A percentile compares a stretch with the other conserved stretches of the same genome.
phyloP scores from a whole-genome alignment of 352 stramenopile genomes.

The Peronospora farinosa region DNA sequence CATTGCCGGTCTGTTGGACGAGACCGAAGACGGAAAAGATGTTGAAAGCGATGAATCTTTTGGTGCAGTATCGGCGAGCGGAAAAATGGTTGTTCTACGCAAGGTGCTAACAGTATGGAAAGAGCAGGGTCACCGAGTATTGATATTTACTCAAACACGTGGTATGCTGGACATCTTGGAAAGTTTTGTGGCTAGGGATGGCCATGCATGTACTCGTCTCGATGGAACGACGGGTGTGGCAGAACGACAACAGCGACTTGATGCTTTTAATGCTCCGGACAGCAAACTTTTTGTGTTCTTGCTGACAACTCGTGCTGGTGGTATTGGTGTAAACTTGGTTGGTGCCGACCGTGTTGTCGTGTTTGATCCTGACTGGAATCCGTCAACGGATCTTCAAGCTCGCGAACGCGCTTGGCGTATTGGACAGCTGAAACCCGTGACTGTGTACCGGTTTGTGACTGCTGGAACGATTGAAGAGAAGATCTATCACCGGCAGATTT shows the following conservation, averaged over 20 bases:
- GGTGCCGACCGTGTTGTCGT: constrained; percentile 94
- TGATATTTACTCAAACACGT: constrained; percentile 96
- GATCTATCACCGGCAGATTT: constrained; percentile 99
- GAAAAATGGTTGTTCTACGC: constrained; percentile 95
- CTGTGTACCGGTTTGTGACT: constrained; percentile 90
- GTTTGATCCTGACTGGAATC: constrained; percentile 99
- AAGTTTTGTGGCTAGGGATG: constrained; percentile 74
- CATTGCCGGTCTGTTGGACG: constrained; percentile 12
- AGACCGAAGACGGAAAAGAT: constrained; percentile 23
- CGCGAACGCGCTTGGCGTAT: constrained; percentile 96
- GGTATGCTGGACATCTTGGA: constrained; percentile 98
- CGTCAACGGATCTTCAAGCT: constrained; percentile 93
- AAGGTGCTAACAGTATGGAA: constrained; percentile 95
- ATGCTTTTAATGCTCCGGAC: constrained; percentile 92
- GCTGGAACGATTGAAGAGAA: constrained; percentile 99
- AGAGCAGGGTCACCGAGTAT: constrained; percentile 91
- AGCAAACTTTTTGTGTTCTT: constrained; percentile 74
- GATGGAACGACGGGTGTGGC: constrained; percentile 95
- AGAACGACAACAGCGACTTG: constrained; percentile 90
- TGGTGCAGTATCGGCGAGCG: constrained; percentile 68
- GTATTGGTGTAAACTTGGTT: constrained; percentile 95
- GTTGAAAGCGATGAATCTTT: constrained; percentile 27
- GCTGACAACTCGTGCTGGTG: constrained; percentile 88
- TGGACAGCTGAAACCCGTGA: constrained; percentile 81
- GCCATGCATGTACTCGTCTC: constrained; percentile 91